phyloP scores from a whole-genome alignment of 2,329 filamentous ascomycete species.

The Colletotrichum spaethianum region DNA sequence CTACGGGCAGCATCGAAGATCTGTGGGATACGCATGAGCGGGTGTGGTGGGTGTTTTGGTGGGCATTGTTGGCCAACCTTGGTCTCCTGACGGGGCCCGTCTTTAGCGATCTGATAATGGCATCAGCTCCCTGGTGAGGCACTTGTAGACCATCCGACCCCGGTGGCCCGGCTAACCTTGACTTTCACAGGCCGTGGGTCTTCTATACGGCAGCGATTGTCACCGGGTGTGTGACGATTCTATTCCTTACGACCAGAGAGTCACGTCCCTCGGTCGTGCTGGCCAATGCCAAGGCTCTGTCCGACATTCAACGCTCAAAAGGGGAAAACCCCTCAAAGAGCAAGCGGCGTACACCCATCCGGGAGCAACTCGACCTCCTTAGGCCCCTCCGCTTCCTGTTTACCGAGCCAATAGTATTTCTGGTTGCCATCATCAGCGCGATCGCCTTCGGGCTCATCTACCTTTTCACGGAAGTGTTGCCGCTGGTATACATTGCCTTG shows the following conservation, averaged over 20 bases:
- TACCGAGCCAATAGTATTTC: constrained; percentile 28
- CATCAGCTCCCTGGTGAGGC: background rate
- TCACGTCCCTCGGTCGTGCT: constrained; percentile 27
- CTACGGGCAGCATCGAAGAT: constrained; percentile 28
- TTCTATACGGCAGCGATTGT: constrained; percentile 27
- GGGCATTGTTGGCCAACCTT: constrained; percentile 20
- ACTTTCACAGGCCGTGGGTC: constrained; percentile 7
- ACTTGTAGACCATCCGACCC: background rate
- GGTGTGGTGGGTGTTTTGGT: constrained; percentile 27
- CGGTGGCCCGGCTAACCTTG: background rate
- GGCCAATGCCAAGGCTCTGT: background rate
- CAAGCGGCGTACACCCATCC: background rate
- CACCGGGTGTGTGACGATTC: background rate
- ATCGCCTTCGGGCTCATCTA: constrained; percentile 25
- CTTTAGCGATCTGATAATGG: constrained; percentile 3
- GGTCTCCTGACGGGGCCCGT: constrained; percentile 14
- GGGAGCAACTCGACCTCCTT: constrained; percentile 24
- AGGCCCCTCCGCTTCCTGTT: constrained; percentile 15
- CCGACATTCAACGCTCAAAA: background rate
- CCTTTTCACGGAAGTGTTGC: constrained; percentile 26
- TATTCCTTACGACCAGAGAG: constrained; percentile 19
- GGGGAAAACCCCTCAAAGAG: background rate
- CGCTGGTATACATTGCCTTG: background rate
- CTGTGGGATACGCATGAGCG: constrained; percentile 20
- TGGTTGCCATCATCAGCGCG: constrained; percentile 14